A percentile compares a stretch with the other conserved stretches of the same genome.
Conservation (phyloP, 2,329 filamentous ascomycete genomes). For the Exophiala xenobiotica region DNA sequence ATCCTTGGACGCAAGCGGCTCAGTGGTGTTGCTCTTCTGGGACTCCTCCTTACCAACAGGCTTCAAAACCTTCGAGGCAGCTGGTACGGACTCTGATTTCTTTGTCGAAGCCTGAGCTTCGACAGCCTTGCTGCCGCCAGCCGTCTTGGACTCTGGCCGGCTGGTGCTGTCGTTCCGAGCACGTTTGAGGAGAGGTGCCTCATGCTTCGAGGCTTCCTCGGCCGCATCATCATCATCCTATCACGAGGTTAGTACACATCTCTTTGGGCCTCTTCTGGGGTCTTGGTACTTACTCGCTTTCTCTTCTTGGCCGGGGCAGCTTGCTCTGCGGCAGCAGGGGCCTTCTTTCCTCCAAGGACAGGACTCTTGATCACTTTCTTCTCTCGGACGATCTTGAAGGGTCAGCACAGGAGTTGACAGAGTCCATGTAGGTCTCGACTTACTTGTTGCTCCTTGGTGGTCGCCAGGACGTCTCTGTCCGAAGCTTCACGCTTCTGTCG, state of each 20-base stretch:
- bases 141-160: too few relatives aligned
- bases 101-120: too few relatives aligned
- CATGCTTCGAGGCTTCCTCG: neutral
- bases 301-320: neutral
- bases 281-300: slow-evolving; percentile 4
- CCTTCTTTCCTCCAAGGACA: neutral
- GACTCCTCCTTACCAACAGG: too few relatives aligned
- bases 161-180: neutral
- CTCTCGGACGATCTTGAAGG: too few relatives aligned
- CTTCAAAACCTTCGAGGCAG: too few relatives aligned
- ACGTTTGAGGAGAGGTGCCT: neutral
- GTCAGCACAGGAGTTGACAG: neutral
- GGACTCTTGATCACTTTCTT: too few relatives aligned
- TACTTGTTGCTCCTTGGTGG: neutral
- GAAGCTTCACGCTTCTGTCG: neutral
- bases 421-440: neutral
- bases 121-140: too few relatives aligned
- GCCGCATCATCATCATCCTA: slow-evolving; percentile 1
- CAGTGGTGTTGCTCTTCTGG: too few relatives aligned
- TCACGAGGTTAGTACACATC: neutral
- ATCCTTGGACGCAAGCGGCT: too few relatives aligned
- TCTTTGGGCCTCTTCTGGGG: neutral
- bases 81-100: too few relatives aligned
- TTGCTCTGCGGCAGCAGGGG: too few relatives aligned
- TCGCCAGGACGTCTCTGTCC: neutral